These are phyloP conservation scores for Rhynchosporium secalis DNA, from an alignment of 2,329 filamentous ascomycete genomes.

Conservation along the genomic window DNA sequence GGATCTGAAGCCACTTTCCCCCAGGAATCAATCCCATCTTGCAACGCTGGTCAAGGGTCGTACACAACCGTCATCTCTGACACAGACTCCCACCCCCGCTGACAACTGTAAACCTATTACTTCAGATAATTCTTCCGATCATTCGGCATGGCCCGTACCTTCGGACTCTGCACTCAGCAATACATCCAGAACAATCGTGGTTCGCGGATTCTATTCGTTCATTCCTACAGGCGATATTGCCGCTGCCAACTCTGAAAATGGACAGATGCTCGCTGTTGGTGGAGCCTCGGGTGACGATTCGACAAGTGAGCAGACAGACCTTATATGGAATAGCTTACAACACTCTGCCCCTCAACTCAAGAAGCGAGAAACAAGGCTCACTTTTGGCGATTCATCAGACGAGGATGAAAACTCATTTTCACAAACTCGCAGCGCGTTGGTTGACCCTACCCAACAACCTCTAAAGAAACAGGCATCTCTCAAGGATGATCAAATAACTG, in stretches of 20 bases:
- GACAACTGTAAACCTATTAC: neutral
- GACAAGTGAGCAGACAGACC: slow-evolving; percentile 37
- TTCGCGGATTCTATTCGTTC: slow-evolving; percentile 71
- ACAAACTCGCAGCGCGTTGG: slow-evolving; percentile 54
- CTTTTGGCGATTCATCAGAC: slow-evolving; percentile 76
- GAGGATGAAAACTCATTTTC: slow-evolving; percentile 77
- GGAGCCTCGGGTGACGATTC: slow-evolving; percentile 42
- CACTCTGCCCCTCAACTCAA: slow-evolving; percentile 21
- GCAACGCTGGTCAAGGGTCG: too few relatives aligned
- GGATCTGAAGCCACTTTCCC: too few relatives aligned
- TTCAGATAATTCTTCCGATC: neutral
- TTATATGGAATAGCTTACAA: slow-evolving; percentile 32
- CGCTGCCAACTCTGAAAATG: slow-evolving; percentile 48
- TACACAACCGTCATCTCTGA: neutral
- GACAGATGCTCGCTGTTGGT: slow-evolving; percentile 54
- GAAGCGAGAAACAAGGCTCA: slow-evolving; percentile 64
- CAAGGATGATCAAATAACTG: slow-evolving; percentile 70
- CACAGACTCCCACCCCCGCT: neutral
- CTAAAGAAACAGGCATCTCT: slow-evolving; percentile 79
- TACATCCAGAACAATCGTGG: slow-evolving; percentile 57
- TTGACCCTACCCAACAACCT: slow-evolving; percentile 43
- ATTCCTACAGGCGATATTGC: slow-evolving; percentile 54
- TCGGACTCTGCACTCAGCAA: neutral
- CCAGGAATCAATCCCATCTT: too few relatives aligned
- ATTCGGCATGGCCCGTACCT: neutral